Conservation (phyloP, 2,329 filamentous ascomycete genomes). For the Sphaerulina populicola region DNA sequence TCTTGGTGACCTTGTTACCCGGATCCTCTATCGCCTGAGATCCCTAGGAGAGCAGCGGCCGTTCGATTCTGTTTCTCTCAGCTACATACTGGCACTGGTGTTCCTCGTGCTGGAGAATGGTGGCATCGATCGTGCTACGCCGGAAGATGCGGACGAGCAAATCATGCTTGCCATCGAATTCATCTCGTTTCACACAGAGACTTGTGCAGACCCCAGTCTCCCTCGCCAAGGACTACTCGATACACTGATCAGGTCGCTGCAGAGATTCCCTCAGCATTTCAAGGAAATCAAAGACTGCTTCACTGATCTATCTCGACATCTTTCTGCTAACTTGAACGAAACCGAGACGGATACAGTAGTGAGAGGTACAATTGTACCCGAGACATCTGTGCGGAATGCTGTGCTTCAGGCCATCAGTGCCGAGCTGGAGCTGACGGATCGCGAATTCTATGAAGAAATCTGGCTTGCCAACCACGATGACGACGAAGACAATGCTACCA, state of each 20-base stretch:
- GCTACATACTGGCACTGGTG: slow-evolving; percentile 76
- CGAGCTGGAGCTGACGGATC: slow-evolving; percentile 83
- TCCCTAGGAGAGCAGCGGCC: slow-evolving; percentile 91
- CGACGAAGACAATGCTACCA: slow-evolving; percentile 72
- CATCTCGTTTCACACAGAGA: slow-evolving; percentile 76
- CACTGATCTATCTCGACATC: slow-evolving; percentile 71
- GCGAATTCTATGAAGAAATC: slow-evolving; percentile 78
- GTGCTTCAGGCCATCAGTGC: slow-evolving; percentile 83
- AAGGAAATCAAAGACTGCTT: slow-evolving; percentile 91
- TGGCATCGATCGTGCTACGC: slow-evolving; percentile 58
- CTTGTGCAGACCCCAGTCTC: slow-evolving; percentile 64
- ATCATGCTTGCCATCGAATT: slow-evolving; percentile 82
- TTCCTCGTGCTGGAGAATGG: slow-evolving; percentile 70
- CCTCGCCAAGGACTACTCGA: slow-evolving; percentile 67
- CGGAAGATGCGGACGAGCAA: slow-evolving; percentile 81
- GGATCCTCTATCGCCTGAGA: slow-evolving; percentile 80
- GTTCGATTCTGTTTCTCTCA: slow-evolving; percentile 78
- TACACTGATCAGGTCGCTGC: slow-evolving; percentile 71
- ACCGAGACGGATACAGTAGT: slow-evolving; percentile 70
- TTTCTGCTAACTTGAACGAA: slow-evolving; percentile 69
- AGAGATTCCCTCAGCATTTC: slow-evolving; percentile 84
- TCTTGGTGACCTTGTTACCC: slow-evolving; percentile 71
- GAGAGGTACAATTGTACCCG: slow-evolving; percentile 67
- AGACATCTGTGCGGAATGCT: slow-evolving; percentile 71
- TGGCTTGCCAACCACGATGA: slow-evolving; percentile 93